Evolutionary conservation across 495 filamentous ascomycete genomes (phyloP), one percentile per base, ranked within the genome.

Genomic region (Hyaloscypha variabilis): DNA sequence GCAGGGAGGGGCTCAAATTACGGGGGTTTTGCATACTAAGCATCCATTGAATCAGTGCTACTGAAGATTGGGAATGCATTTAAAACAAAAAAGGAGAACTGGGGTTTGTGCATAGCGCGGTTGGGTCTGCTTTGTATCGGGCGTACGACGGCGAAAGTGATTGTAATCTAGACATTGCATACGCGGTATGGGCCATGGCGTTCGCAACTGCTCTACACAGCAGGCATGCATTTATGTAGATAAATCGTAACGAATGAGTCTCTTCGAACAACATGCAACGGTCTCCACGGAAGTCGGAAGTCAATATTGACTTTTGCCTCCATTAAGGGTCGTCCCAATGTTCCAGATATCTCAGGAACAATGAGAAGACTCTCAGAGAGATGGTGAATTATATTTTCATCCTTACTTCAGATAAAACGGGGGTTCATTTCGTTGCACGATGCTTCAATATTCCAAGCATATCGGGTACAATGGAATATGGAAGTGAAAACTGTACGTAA

Each of bases 11-110:
- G 67, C 54, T 71, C 69, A 10, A 73, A 73, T 59, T 73, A 73
- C 54, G 71, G 71, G 0, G 71, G 71, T 29, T 73, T 73, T 55
- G n/a, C 29, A 21, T 71, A 71, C 60, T 71, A 66, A 50, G 29
- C 13, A 10, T 54, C 46, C 13, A 4, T 23, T 42, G 60, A 31
- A 59, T 28, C 21, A 28, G n/a, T 46, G 39, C 31, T 61, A 28
- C 1, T 21, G 52, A n/a, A 23, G 14, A 29, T 28, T 42, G 11
- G 23, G 46, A 36, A 46, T 31, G n/a, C 30, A 49, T 28, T n/a
- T n/a, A n/a, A n/a, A 29, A 55, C 11, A 42, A 17, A 67, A 19
- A 30, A 57, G 42, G 28, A 39, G 13, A 52, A 24, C 1, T 52
- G n/a, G 8, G 8, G 29, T 65, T n/a, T 21, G n/a, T 46, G 66